Conservation (phyloP, 202 grass and related monocot species). For the Alloteropsis angusta region DNA sequence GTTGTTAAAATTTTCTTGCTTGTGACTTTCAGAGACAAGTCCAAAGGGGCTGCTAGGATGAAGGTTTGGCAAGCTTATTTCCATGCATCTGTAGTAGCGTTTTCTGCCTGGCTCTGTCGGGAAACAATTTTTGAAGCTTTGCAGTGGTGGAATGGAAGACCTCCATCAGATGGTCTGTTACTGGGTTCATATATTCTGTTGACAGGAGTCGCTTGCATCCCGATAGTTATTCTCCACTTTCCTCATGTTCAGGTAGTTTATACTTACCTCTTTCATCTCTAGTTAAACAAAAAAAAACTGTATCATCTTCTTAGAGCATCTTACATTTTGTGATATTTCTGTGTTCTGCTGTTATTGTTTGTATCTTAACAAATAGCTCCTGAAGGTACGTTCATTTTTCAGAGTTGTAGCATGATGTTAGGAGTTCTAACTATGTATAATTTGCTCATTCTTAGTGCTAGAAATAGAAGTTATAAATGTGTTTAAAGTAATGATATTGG, state of each 20-base stretch:
- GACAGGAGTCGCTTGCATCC: slow-evolving; percentile 67
- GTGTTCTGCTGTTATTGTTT: not conserved
- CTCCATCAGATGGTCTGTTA: slow-evolving; percentile 87
- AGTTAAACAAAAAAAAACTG: not conserved
- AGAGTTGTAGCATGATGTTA: not conserved
- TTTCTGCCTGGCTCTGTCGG: slow-evolving; percentile 82
- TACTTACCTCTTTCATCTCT: not conserved
- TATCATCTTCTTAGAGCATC: not conserved
- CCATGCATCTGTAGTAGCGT: slow-evolving; percentile 72
- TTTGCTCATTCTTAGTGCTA: not conserved
- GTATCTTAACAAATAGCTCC: not conserved
- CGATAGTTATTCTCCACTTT: slow-evolving; percentile 83
- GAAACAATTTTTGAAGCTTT: slow-evolving; percentile 98
- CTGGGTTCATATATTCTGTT: slow-evolving; percentile 86
- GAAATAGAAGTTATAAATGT: not conserved
- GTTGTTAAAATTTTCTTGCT: not conserved
- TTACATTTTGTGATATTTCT: not conserved
- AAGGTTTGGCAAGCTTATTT: slow-evolving; percentile 86
- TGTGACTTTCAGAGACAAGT: slow-evolving; percentile 54
- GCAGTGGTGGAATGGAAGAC: slow-evolving; percentile 91
- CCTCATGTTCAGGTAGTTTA: slow-evolving; percentile 60
- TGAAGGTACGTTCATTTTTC: not conserved
- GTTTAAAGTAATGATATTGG: not conserved
- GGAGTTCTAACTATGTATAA: not conserved
- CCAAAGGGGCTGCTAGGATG: slow-evolving; percentile 84